A percentile compares a stretch with the other conserved stretches of the same genome.
These are phyloP conservation scores for Hypsizygus marmoreus DNA, from an alignment of 768 basidiomycete species.

Conservation along the genomic window DNA sequence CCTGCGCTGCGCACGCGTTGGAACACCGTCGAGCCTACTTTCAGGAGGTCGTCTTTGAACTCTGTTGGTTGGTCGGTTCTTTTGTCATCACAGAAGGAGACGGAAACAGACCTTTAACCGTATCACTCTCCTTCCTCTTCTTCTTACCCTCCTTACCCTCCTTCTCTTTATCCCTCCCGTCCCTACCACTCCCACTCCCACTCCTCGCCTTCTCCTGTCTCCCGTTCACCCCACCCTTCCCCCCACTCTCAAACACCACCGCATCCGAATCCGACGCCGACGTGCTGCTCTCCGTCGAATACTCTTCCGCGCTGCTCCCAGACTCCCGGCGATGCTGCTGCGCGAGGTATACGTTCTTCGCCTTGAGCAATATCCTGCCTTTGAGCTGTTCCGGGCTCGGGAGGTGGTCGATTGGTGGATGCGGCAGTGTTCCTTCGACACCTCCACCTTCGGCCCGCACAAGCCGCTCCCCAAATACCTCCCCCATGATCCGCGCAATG, in stretches of 20 bases:
- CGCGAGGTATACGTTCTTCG: constrained; percentile 72
- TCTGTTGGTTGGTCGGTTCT: too few species aligned
- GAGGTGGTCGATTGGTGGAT: constrained; percentile 58
- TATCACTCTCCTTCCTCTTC: constrained; percentile 26
- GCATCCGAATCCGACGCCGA: constrained; percentile 42
- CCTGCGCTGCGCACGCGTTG: constrained; percentile 40
- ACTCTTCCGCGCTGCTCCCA: too few species aligned
- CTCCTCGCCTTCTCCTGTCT: constrained; percentile 22
- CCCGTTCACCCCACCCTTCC: too few species aligned
- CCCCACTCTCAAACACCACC: too few species aligned
- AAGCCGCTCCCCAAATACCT: constrained; percentile 47
- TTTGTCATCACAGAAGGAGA: not conserved
- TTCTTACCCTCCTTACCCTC: constrained; percentile 16
- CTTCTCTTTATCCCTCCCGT: constrained; percentile 27
- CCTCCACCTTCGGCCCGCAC: constrained; percentile 35
- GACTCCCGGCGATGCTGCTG: constrained; percentile 16
- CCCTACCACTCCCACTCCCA: constrained; percentile 17
- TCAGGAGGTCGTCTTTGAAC: constrained; percentile 29
- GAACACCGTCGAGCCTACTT: constrained; percentile 43
- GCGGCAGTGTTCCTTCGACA: too few species aligned
- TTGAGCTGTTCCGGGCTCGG: constrained; percentile 91
- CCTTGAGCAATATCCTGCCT: constrained; percentile 82
- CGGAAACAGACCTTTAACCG: constrained; percentile 32
- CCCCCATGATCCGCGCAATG: constrained; percentile 47
- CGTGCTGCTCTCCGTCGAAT: too few species aligned